Evolutionary conservation across 768 basidiomycete species (phyloP).

Genomic region (Lactarius hatsudake): DNA sequence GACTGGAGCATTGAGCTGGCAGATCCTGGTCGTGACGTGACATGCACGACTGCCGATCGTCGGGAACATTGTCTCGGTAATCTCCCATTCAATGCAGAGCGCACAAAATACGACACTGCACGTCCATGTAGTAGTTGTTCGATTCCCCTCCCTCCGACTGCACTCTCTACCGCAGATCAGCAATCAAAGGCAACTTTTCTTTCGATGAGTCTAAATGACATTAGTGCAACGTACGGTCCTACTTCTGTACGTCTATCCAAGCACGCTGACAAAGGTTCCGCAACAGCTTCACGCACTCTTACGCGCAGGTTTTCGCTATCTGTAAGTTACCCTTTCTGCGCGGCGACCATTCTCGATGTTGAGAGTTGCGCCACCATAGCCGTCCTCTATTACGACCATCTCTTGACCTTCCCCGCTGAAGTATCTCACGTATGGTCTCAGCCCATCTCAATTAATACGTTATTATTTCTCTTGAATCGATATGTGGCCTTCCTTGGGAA

Average conservation of each 20-base stretch:
- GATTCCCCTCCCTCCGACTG: not conserved
- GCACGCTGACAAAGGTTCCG: not conserved
- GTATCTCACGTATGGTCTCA: slow-evolving; percentile 45
- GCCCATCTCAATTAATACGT: slow-evolving; percentile 39
- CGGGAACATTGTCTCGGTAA: not conserved
- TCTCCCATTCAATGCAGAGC: not conserved
- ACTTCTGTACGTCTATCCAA: not conserved
- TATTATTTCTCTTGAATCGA: slow-evolving; percentile 49
- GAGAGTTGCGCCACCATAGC: slow-evolving; percentile 23
- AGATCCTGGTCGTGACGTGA: not conserved
- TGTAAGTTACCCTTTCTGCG: not conserved
- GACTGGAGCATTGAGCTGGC: not conserved
- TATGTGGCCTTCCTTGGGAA: slow-evolving; percentile 46
- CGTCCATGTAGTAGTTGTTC: too few species aligned
- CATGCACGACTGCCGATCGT: not conserved
- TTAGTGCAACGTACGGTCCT: not conserved
- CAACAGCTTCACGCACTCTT: not conserved
- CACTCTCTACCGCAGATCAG: not conserved
- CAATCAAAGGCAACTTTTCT: not conserved
- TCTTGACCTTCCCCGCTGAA: slow-evolving; percentile 38
- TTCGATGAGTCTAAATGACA: not conserved
- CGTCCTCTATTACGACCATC: slow-evolving; percentile 34
- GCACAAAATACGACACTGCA: not conserved
- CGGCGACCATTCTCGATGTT: not conserved
- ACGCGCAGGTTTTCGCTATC: not conserved